A percentile compares a stretch with the other conserved stretches of the same genome.
Evolutionary conservation across 2,329 filamentous ascomycete genomes (phyloP).

Genomic region (Penicillium sp.): DNA sequence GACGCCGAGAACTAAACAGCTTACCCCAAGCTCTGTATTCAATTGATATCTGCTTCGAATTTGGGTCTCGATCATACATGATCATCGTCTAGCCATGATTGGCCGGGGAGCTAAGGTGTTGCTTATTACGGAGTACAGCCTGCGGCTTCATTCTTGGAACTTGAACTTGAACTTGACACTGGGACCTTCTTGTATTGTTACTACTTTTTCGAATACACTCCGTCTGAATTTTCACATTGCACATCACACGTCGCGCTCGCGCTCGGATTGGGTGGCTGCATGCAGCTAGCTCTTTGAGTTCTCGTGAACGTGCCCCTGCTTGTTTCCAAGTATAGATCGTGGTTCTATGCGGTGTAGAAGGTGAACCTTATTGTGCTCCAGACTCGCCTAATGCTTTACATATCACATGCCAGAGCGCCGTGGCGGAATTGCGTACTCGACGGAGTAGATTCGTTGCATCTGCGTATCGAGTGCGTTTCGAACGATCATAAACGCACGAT

Average conservation of each 20-base stretch:
- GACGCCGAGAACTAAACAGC: slow-evolving; percentile 12
- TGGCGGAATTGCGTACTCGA: background rate
- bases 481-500: background rate
- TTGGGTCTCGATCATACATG: background rate
- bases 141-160: background rate
- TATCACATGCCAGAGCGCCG: background rate
- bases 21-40: background rate
- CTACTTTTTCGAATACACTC: background rate
- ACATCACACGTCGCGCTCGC: background rate
- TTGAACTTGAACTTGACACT: background rate
- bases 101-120: background rate
- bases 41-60: background rate
- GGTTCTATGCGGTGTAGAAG: background rate
- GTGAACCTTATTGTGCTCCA: background rate
- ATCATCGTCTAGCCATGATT: background rate
- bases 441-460: background rate
- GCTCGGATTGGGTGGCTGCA: background rate
- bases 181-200: background rate
- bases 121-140: background rate
- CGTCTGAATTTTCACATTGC: background rate
- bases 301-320: background rate
- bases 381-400: background rate
- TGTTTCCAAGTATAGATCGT: background rate
- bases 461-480: background rate
- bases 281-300: background rate